phyloP scores from a whole-genome alignment of 306 rosid species.

The Lathyrus tuberosus region DNA sequence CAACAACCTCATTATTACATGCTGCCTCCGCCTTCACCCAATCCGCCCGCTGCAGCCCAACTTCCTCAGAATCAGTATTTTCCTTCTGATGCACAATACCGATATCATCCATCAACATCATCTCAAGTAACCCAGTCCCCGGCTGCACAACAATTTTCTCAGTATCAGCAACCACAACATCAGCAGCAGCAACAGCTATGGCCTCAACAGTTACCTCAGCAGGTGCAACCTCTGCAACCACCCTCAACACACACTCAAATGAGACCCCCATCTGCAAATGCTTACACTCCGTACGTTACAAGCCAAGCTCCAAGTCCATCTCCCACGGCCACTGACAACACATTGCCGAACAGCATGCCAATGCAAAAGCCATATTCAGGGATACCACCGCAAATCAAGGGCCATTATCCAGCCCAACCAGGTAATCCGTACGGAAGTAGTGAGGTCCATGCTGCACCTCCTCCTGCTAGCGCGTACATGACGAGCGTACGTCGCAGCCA shows the following conservation, averaged over 20 bases:
- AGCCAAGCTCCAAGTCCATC: constrained; percentile 65
- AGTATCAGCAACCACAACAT: constrained; percentile 65
- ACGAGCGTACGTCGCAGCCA: constrained; percentile 65
- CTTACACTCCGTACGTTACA: constrained; percentile 61
- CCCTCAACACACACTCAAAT: constrained; percentile 63
- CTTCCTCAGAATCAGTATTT: constrained; percentile 66
- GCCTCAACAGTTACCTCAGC: constrained; percentile 43
- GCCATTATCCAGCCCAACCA: constrained; percentile 53
- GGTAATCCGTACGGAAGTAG: constrained; percentile 58
- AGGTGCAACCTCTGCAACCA: constrained; percentile 63
- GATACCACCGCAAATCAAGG: constrained; percentile 66
- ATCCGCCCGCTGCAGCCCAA: constrained; percentile 49
- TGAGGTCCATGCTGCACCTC: constrained; percentile 50
- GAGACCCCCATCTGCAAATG: constrained; percentile 52
- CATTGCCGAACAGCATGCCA: constrained; percentile 66
- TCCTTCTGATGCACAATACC: constrained; percentile 64
- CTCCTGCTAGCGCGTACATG: constrained; percentile 70
- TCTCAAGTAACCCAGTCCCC: constrained; percentile 65
- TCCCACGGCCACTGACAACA: constrained; percentile 44
- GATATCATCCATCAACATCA: constrained; percentile 55
- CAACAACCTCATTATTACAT: constrained; percentile 70
- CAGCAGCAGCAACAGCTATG: constrained; percentile 50
- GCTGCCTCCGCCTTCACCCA: constrained; percentile 55
- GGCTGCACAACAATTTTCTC: constrained; percentile 60
- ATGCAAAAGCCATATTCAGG: constrained; percentile 74